Conservation (phyloP, 345 rosid genomes). For the Atalantia buxifolia region DNA sequence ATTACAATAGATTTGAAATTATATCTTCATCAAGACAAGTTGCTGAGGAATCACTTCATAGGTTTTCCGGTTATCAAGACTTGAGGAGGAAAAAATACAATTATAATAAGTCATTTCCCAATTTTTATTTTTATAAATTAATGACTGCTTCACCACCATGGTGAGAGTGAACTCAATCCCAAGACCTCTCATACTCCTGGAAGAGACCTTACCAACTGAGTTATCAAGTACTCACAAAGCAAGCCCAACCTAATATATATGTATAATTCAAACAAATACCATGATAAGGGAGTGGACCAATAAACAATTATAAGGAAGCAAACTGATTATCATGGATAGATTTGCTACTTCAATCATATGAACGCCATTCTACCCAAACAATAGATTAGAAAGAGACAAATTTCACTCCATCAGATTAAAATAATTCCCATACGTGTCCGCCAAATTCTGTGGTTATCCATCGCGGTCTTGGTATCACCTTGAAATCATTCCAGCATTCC, state of each 20-base stretch:
- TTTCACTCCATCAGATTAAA: neutral
- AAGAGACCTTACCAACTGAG: neutral
- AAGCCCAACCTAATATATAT: neutral
- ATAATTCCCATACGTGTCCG: constrained; percentile 62
- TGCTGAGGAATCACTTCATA: neutral
- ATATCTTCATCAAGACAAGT: neutral
- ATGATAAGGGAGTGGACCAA: neutral
- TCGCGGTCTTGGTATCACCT: constrained; percentile 67
- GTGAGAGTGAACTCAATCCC: neutral
- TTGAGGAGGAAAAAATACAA: neutral
- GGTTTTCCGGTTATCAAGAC: neutral
- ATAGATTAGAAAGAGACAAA: neutral
- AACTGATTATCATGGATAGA: neutral
- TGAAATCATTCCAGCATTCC: constrained; percentile 57
- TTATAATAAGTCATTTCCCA: neutral
- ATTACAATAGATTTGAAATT: neutral
- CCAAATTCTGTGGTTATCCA: constrained; percentile 90
- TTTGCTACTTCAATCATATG: neutral
- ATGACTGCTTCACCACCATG: neutral
- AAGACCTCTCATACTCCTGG: neutral
- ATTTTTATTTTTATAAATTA: neutral
- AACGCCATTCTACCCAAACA: neutral
- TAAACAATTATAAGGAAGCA: neutral
- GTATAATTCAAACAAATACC: neutral
- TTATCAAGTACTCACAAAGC: neutral